Evolutionary conservation across 1,284 basidiomycete species (phyloP).

Genomic region (Malassezia arunalokei): DNA sequence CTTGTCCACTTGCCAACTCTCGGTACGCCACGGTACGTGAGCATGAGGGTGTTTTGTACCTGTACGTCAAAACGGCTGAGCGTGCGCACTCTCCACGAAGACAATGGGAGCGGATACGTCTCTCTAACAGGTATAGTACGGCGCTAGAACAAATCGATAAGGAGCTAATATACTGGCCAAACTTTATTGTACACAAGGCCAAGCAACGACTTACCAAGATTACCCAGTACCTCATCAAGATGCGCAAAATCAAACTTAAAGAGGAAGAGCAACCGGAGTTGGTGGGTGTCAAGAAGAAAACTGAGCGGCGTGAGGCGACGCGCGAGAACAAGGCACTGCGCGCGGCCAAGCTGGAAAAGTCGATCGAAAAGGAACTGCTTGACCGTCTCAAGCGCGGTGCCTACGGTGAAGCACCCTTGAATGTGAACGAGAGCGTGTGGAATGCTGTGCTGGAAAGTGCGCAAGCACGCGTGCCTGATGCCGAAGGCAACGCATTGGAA

Average conservation of each 20-base stretch:
- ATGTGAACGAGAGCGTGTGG: conserved; percentile 98
- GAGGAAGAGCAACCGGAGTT: conserved; percentile 73
- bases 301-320: conserved; percentile 81
- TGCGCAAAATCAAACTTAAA: conserved; percentile 75
- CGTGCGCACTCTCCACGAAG: conserved; percentile 84
- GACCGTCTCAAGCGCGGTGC: conserved; percentile 90
- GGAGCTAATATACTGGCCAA: conserved; percentile 93
- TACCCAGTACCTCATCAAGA: conserved; percentile 96
- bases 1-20: conserved; percentile 92
- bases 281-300: conserved; percentile 90
- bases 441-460: conserved; percentile 49
- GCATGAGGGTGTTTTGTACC: conserved; percentile 78
- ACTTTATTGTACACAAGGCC: conserved; percentile 93
- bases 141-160: conserved; percentile 70
- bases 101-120: conserved; percentile 92
- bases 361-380: conserved; percentile 89
- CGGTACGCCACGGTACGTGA: conserved; percentile 94
- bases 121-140: conserved; percentile 86
- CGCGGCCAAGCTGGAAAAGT: conserved; percentile 67
- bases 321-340: conserved; percentile 91
- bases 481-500: conserved; percentile 18
- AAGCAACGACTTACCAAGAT: conserved; percentile 98
- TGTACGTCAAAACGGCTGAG: conserved; percentile 98
- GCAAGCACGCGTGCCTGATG: conserved; percentile 16
- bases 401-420: conserved; percentile 91